A percentile compares a stretch with the other conserved stretches of the same genome.
Evolutionary conservation across 495 filamentous ascomycete genomes (phyloP).

Genomic region (Aspergillus sclerotiicarbonarius): DNA sequence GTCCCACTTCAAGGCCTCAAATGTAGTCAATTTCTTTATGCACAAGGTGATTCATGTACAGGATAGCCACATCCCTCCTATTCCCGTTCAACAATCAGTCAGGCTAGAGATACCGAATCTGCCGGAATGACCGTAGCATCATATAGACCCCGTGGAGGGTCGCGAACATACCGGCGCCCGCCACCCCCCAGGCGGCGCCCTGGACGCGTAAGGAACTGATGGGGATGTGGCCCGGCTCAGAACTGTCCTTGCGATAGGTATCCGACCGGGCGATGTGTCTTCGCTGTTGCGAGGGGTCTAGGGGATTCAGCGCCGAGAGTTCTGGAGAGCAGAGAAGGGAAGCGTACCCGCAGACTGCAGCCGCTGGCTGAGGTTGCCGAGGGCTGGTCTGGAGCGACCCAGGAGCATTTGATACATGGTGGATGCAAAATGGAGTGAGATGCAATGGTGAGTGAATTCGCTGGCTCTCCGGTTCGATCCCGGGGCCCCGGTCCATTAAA

Average conservation of each 20-base stretch:
- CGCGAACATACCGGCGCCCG: conserved; percentile 31
- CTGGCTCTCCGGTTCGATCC: no score
- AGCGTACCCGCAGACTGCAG: conserved; percentile 7
- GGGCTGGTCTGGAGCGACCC: conserved; percentile 13
- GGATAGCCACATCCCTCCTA: neutral
- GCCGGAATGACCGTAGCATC: conserved; percentile 32
- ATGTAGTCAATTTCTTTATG: neutral
- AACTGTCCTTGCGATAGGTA: neutral
- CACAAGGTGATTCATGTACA: neutral
- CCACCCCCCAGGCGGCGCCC: conserved; percentile 30
- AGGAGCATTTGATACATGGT: conserved; percentile 21
- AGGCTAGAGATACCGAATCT: conserved; percentile 26
- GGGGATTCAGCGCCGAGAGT: neutral
- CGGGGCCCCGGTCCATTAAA: neutral
- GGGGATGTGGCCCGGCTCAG: conserved; percentile 17
- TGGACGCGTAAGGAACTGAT: conserved; percentile 27
- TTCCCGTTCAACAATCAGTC: no score
- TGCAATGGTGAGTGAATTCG: neutral
- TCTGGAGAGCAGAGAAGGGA: neutral
- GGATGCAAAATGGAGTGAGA: neutral
- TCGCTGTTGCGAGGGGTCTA: conserved; percentile 6
- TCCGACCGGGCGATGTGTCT: neutral
- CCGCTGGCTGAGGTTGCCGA: conserved; percentile 7
- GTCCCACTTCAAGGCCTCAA: no score
- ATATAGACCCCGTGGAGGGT: conserved; percentile 31